Evolutionary conservation across 2,329 filamentous ascomycete species (phyloP), one percentile per base, ranked within the genome.

Genomic region (Madurella mycetomatis): DNA sequence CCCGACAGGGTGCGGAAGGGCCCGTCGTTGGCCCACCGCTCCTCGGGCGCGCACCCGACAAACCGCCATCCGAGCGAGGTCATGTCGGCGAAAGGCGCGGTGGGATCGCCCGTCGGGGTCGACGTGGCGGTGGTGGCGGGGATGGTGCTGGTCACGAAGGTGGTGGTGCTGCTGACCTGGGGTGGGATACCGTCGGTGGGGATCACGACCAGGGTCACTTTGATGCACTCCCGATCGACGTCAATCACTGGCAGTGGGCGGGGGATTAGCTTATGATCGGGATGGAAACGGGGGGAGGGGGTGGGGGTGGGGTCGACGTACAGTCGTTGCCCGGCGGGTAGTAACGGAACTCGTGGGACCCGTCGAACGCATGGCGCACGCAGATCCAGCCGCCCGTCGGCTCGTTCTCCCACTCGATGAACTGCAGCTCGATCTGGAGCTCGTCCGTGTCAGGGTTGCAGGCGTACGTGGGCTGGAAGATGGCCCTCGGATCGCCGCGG

Each of bases 311-410:
- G 2, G 17, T 15, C 15, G 48, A 62, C 64, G 32, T 60, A 70
- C 68, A 54, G 13, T 57, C 53, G 48, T 70, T 71, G 18, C 61
- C 65, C 15, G 68, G 66, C 32, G 67, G 68, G n/a, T 63, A 67
- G 57, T 69, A 72, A 40, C 69, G 65, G 60, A 70, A 69, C 57
- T 71, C 69, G 55, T 68, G 64, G 47, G 58, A 60, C 41, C 48
- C 44, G 13, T 67, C 64, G 11, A 61, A 66, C 1, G 68, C 56
- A 15, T 54, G 41, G 45, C 67, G 63, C 4, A 70, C 67, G 48
- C 69, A 69, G 44, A 70, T 64, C 34, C 61, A 60, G 12, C 68
- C 69, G 12, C 68, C 67, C 1, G 54, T n/a, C 13, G 62, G 59
- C 18, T 61, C 56, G 25, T 60, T 54, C 17, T 59, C 59, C 56